These are phyloP conservation scores for Sugiyamaella lignohabitans DNA, from an alignment of 805 yeast species.

Conservation along the genomic window DNA sequence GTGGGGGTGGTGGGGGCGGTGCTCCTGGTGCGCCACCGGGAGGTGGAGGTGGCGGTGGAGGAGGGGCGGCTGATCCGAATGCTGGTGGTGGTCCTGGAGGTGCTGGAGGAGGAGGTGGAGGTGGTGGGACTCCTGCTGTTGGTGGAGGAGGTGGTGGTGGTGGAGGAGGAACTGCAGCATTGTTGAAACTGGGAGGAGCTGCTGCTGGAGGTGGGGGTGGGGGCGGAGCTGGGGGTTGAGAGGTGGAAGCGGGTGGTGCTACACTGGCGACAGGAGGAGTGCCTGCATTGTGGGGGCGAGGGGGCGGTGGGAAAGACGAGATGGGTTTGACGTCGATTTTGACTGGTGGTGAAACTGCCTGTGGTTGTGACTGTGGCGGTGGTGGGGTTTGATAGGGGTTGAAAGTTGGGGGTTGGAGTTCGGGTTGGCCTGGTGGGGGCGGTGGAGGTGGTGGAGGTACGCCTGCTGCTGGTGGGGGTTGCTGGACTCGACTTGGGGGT, in stretches of 20 bases:
- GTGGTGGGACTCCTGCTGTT: constrained; percentile 31
- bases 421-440: constrained; percentile 14
- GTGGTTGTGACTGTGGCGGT: neutral
- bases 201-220: constrained; percentile 29
- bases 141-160: constrained; percentile 28
- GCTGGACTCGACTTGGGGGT: constrained; percentile 14
- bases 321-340: constrained; percentile 16
- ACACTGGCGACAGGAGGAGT: constrained; percentile 24
- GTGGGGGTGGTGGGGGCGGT: constrained; percentile 37
- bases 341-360: neutral
- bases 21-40: constrained; percentile 30
- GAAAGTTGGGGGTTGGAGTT: constrained; percentile 9
- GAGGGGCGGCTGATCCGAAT: constrained; percentile 21
- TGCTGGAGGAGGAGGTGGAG: constrained; percentile 35
- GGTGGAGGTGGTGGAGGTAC: constrained; percentile 21
- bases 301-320: constrained; percentile 30
- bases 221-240: constrained; percentile 25
- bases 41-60: constrained; percentile 35
- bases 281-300: constrained; percentile 12
- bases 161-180: constrained; percentile 18
- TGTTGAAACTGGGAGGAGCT: constrained; percentile 23
- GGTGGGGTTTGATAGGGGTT: no score
- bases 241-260: constrained; percentile 16
- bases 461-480: constrained; percentile 15
- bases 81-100: constrained; percentile 25